Evolutionary conservation across 2,329 filamentous ascomycete genomes (phyloP).

Genomic region (Penicillium sp.): DNA sequence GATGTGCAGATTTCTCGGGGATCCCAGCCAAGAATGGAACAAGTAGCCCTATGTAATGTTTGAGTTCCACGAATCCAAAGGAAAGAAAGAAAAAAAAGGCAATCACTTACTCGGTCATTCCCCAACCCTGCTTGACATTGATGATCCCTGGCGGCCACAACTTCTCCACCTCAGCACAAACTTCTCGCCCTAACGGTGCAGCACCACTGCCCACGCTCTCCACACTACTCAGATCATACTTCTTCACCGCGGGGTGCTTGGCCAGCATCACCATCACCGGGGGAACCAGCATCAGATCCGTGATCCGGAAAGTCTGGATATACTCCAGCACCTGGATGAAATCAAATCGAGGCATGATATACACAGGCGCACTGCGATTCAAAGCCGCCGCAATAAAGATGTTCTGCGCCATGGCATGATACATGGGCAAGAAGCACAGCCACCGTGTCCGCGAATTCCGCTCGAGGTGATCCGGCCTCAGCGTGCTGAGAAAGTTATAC

Average conservation of each 20-base stretch:
- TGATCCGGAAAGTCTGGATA: conserved; percentile 63
- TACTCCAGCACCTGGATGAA: conserved; percentile 65
- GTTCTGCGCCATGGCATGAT: conserved; percentile 67
- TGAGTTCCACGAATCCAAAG: neutral
- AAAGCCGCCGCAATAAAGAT: conserved; percentile 58
- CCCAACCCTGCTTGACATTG: conserved; percentile 68
- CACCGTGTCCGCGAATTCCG: conserved; percentile 40
- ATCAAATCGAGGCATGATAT: conserved; percentile 73
- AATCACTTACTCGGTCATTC: conserved; percentile 67
- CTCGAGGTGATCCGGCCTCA: conserved; percentile 47
- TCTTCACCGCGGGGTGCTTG: conserved; percentile 60
- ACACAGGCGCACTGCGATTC: conserved; percentile 54
- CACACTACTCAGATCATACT: conserved; percentile 64
- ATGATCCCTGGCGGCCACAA: conserved; percentile 48
- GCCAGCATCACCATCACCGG: conserved; percentile 68
- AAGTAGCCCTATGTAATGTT: conserved; percentile 50
- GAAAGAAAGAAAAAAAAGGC: conserved; percentile 23
- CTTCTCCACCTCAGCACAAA: conserved; percentile 54
- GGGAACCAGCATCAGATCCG: conserved; percentile 61
- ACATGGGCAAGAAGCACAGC: conserved; percentile 70
- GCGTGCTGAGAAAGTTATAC: conserved; percentile 46
- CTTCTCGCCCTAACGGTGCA: conserved; percentile 56
- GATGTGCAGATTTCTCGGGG: conserved; percentile 44
- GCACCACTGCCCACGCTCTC: conserved; percentile 58
- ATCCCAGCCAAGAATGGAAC: conserved; percentile 61